A percentile compares a stretch with the other conserved stretches of the same genome.
Evolutionary conservation across 1,284 basidiomycete species (phyloP).

Genomic region (Irpex sp.): DNA sequence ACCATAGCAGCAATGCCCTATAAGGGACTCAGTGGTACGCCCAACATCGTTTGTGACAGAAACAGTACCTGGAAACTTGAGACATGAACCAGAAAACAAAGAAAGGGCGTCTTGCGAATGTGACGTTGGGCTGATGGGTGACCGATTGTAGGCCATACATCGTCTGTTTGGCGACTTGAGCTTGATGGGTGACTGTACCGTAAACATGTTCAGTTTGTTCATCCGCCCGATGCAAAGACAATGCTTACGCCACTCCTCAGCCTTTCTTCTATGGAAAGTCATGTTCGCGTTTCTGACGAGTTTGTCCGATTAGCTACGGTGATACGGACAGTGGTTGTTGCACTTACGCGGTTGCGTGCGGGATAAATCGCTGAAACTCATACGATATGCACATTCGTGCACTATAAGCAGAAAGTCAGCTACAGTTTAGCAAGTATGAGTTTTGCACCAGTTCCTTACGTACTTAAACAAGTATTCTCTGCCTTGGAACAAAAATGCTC

Average conservation of each 20-base stretch:
- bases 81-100: constrained; percentile 78
- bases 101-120: constrained; percentile 57
- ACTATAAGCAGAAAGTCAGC: constrained; percentile 31
- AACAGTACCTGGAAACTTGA: constrained; percentile 57
- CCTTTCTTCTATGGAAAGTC: constrained; percentile 59
- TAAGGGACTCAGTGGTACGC: constrained; percentile 2
- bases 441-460: constrained; percentile 24
- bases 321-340: constrained; percentile 2
- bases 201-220: not conserved
- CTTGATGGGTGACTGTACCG: constrained; percentile 57
- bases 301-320: not conserved
- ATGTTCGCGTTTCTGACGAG: constrained; percentile 43
- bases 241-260: constrained; percentile 70
- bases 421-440: not conserved
- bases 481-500: constrained; percentile 63
- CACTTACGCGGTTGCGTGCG: constrained; percentile 55
- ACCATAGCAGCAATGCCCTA: constrained; percentile 61
- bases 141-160: constrained; percentile 58
- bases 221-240: constrained; percentile 8
- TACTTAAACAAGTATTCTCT: constrained; percentile 76
- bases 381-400: constrained; percentile 68
- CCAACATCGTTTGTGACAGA: not conserved
- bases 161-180: constrained; percentile 53
- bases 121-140: constrained; percentile 55
- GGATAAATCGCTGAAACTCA: constrained; percentile 64